Evolutionary conservation across 2,329 filamentous ascomycete genomes (phyloP).

Genomic region (Clonostachys solani): DNA sequence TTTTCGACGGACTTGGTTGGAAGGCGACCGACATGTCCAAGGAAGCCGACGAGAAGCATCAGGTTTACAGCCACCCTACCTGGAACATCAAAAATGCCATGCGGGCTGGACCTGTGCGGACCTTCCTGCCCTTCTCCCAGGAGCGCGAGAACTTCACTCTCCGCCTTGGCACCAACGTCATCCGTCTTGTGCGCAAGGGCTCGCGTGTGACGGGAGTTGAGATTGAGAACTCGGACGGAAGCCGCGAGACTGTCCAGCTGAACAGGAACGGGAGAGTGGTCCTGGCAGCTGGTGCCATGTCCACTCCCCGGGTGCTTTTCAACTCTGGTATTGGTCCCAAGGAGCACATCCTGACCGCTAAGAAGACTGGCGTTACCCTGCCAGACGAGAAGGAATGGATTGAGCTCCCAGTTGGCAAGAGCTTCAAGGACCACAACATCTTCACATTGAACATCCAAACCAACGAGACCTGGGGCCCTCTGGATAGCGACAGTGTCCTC

Average conservation of each 20-base stretch:
- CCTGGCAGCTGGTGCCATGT: conserved; percentile 63
- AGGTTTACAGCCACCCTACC: conserved; percentile 58
- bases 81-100: conserved; percentile 63
- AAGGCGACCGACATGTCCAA: conserved; percentile 55
- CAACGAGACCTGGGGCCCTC: conserved; percentile 12
- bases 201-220: conserved; percentile 62
- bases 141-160: conserved; percentile 60
- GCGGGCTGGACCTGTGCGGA: conserved; percentile 63
- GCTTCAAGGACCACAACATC: conserved; percentile 42
- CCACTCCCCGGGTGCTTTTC: conserved; percentile 62
- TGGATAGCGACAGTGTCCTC: conserved; percentile 14
- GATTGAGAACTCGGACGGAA: conserved; percentile 46
- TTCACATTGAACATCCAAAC: conserved; percentile 17
- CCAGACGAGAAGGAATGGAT: conserved; percentile 47
- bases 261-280: conserved; percentile 60
- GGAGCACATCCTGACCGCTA: conserved; percentile 43
- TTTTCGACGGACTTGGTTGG: conserved; percentile 58
- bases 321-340: conserved; percentile 55
- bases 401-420: conserved; percentile 52
- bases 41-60: conserved; percentile 57
- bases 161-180: conserved; percentile 59
- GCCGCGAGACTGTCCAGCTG: conserved; percentile 53
- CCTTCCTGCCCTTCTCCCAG: conserved; percentile 60
- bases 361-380: conserved; percentile 45
- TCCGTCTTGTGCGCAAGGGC: conserved; percentile 57